Percentiles rank a stretch among this genome's conserved stretches.
Evolutionary conservation across 2,329 filamentous ascomycete genomes (phyloP).

Genomic region (Fusarium lyarnte): DNA sequence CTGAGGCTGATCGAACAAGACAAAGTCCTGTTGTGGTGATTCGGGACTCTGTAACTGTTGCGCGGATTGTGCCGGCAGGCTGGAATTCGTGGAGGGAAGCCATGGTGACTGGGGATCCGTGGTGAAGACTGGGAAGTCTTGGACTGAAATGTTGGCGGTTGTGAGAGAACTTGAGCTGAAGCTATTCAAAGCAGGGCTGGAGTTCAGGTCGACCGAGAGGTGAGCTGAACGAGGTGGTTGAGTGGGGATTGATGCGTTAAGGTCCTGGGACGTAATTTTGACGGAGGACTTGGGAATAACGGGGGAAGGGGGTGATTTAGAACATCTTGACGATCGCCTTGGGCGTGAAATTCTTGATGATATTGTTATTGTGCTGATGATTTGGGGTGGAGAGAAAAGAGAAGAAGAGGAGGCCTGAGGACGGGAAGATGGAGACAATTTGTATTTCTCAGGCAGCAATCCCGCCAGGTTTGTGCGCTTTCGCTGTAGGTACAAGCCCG

Average conservation of each 20-base stretch:
- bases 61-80: constrained; percentile 71
- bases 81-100: constrained; percentile 75
- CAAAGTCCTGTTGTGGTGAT: constrained; percentile 75
- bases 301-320: constrained; percentile 59
- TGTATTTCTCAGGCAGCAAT: constrained; percentile 61
- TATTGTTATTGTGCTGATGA: constrained; percentile 45
- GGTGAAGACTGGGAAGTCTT: constrained; percentile 80
- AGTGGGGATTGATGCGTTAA: constrained; percentile 57
- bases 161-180: constrained; percentile 66
- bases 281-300: constrained; percentile 52
- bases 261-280: constrained; percentile 64
- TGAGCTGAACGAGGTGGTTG: constrained; percentile 57
- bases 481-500: constrained; percentile 16
- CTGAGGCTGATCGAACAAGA: constrained; percentile 72
- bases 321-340: constrained; percentile 64
- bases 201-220: constrained; percentile 75
- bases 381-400: constrained; percentile 49
- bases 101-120: constrained; percentile 86
- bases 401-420: constrained; percentile 43
- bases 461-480: constrained; percentile 34
- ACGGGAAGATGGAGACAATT: constrained; percentile 47
- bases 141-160: constrained; percentile 69
- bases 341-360: constrained; percentile 46
- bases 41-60: constrained; percentile 63
- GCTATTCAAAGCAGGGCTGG: constrained; percentile 66